Base-by-base conservation (phyloP, 768 basidiomycete genomes). In the Kwoniella pini region DNA sequence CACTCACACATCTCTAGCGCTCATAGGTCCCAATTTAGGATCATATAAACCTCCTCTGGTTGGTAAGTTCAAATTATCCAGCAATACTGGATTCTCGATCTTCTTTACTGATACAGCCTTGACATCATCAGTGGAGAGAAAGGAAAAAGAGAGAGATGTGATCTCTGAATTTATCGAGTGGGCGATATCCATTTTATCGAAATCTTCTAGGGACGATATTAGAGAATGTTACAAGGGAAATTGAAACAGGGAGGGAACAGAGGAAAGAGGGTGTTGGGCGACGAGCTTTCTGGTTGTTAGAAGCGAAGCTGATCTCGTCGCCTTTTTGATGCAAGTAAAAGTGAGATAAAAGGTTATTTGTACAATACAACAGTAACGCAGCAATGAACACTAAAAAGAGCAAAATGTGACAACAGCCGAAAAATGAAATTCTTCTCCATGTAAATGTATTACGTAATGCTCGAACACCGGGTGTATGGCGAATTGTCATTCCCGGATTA, bases 91-190 rank as follows among this genome's bases (percentile, higher is more conserved):
- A 77, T 98, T 98, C 54, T 91, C 84, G 64, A 98, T 88, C 81
- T 96, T 91, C 81, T 96, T 94, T 74, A 98, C 95, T n/a, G 92
- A 95, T 74, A 98, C 91, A 59, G 88, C 85, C 44, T 89, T 86
- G 73, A 97, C 84, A 79, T 99, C 94, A 68, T 89, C 84, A 13
- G 90, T 82, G 15, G 88, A 85, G 52, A 99, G 86, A 78, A 93
- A 95, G 0, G 93, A 93, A 79, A 99, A 99, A 9, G 92, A 91
- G 61, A 97, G 80, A 64, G 88, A 88, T 55, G 86, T 80, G 63
- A 94, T 87, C 28, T 87, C 85, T 0, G 92, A 88, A n/a, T 91
- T 88, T 42, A 98, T 79, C 12, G 94, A 88, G 69, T 89, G 85
- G 4, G 92, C 83, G 80, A 95, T 89, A 79, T 99, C 94, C 95